These are phyloP conservation scores for Pyrenochaeta sp. DNA, from an alignment of 2,329 filamentous ascomycete species.

Conservation along the genomic window DNA sequence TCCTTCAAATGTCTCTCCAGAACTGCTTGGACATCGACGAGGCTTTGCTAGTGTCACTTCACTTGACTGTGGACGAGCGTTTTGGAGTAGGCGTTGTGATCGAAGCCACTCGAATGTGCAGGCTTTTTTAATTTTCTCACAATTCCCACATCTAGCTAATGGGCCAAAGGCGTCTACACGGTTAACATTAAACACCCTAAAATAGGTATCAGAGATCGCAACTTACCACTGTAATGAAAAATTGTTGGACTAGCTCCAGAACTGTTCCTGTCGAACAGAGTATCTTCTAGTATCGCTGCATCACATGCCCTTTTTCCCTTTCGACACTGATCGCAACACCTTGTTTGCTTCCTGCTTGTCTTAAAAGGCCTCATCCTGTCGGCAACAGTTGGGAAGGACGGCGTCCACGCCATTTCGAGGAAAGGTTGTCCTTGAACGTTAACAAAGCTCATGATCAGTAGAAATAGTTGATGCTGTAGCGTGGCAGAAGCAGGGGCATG, in stretches of 20 bases:
- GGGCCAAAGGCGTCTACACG: conserved; percentile 29
- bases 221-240: conserved; percentile 41
- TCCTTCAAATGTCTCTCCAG: background rate
- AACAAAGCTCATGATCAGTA: no score
- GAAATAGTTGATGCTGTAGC: no score
- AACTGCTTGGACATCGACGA: conserved; percentile 3
- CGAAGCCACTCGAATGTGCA: conserved; percentile 55
- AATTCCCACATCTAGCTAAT: conserved; percentile 48
- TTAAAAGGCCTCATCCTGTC: no score
- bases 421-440: no score
- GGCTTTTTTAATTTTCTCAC: conserved; percentile 53
- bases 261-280: conserved; percentile 18
- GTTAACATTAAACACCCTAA: conserved; percentile 14
- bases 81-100: background rate
- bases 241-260: background rate
- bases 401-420: no score
- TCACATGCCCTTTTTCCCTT: conserved; percentile 56
- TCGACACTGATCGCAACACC: conserved; percentile 57
- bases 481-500: no score
- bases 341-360: conserved; percentile 10
- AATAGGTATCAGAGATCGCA: background rate
- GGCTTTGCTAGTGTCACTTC: conserved; percentile 19
- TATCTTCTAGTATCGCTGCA: conserved; percentile 40
- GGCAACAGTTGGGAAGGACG: no score
- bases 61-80: no score